A percentile compares a stretch with the other conserved stretches of the same genome.
Conservation (phyloP, 805 yeast genomes). For the Wickerhamiella sergipiensis region DNA sequence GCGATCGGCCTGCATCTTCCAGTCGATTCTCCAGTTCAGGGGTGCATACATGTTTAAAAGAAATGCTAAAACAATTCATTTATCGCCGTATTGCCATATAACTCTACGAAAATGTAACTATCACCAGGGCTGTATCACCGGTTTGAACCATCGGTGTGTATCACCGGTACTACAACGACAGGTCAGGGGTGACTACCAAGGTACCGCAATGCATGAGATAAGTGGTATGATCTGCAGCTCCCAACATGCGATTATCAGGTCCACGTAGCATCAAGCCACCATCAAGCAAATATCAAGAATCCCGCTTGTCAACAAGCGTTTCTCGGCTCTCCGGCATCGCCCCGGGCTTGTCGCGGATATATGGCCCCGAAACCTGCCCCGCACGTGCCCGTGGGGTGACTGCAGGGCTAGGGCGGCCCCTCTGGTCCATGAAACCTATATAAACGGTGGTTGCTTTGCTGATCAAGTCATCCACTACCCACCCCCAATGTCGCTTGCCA, state of each 20-base stretch:
- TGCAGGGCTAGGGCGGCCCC: background rate
- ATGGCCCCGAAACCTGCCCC: background rate
- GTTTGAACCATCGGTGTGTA: too few relatives aligned
- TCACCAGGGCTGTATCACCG: too few relatives aligned
- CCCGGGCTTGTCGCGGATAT: background rate
- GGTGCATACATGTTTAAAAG: too few relatives aligned
- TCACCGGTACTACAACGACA: too few relatives aligned
- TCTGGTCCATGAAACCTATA: background rate
- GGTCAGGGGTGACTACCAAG: too few relatives aligned
- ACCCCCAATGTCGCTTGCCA: conserved; percentile 70
- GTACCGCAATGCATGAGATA: background rate
- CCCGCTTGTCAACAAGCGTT: too few relatives aligned
- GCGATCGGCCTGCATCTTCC: too few relatives aligned
- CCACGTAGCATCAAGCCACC: background rate
- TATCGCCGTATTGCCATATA: too few relatives aligned
- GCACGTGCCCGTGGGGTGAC: background rate
- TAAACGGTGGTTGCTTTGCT: background rate
- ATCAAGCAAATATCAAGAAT: background rate
- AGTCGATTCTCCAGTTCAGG: too few relatives aligned
- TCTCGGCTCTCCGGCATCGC: too few relatives aligned
- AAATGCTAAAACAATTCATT: too few relatives aligned
- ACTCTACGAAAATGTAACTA: too few relatives aligned
- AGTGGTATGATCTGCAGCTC: background rate
- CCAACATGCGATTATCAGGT: background rate
- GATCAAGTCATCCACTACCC: background rate